Percentiles rank a stretch among this genome's conserved stretches.
These are phyloP conservation scores for Ophiosphaerella narmari DNA, from an alignment of 2,329 filamentous ascomycete species.

Conservation along the genomic window DNA sequence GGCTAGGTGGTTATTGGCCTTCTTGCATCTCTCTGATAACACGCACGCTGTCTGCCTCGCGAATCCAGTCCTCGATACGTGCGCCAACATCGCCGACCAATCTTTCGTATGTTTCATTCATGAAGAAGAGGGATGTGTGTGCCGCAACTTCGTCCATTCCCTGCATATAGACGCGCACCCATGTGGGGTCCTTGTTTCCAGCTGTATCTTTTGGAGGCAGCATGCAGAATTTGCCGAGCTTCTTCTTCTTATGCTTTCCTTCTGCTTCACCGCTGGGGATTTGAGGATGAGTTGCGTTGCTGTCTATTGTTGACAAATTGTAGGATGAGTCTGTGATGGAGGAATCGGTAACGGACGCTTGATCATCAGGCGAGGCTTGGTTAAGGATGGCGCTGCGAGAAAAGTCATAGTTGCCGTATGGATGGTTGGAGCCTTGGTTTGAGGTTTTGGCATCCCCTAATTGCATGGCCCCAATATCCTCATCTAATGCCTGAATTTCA, in stretches of 20 bases:
- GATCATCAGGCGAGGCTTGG: slow-evolving; percentile 30
- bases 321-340: slow-evolving; percentile 19
- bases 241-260: slow-evolving; percentile 47
- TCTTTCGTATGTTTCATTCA: slow-evolving; percentile 72
- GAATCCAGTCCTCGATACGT: slow-evolving; percentile 71
- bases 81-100: slow-evolving; percentile 76
- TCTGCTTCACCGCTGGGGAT: neutral
- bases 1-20: too few species aligned
- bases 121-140: slow-evolving; percentile 80
- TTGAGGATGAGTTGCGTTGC: slow-evolving; percentile 6
- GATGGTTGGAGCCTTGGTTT: slow-evolving; percentile 8
- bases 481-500: slow-evolving; percentile 12
- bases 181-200: slow-evolving; percentile 68
- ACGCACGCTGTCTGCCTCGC: slow-evolving; percentile 57
- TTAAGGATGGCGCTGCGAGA: slow-evolving; percentile 37
- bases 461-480: slow-evolving; percentile 29
- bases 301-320: slow-evolving; percentile 27
- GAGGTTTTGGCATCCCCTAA: slow-evolving; percentile 12
- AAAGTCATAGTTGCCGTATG: slow-evolving; percentile 36
- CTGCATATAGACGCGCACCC: slow-evolving; percentile 81
- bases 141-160: slow-evolving; percentile 84
- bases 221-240: slow-evolving; percentile 78
- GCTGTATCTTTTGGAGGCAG: slow-evolving; percentile 64
- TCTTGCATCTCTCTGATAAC: slow-evolving; percentile 34
- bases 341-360: slow-evolving; percentile 9